Percentiles rank a stretch among this genome's conserved stretches.
Conservation (phyloP, 2,329 filamentous ascomycete species). For the Fusarium sp. region DNA sequence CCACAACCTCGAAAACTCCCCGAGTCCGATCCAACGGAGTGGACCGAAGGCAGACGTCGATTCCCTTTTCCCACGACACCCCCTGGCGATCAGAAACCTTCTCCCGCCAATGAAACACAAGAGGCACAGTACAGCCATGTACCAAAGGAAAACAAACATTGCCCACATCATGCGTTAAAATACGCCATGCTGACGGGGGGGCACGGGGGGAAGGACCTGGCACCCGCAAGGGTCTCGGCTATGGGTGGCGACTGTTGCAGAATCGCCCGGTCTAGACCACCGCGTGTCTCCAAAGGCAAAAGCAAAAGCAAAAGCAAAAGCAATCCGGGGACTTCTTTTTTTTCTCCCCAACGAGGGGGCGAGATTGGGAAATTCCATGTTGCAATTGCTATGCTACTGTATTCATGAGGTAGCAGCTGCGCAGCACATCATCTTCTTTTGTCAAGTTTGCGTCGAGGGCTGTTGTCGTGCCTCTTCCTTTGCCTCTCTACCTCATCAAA, state of each 20-base stretch:
- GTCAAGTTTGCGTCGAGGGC: too few relatives aligned
- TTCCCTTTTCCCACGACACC: background rate
- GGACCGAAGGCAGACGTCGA: background rate
- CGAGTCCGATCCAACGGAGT: background rate
- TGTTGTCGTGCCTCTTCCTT: background rate
- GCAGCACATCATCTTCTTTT: too few relatives aligned
- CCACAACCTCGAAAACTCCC: background rate
- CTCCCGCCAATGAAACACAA: background rate
- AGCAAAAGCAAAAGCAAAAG: too few relatives aligned
- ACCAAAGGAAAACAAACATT: too few relatives aligned
- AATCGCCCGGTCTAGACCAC: conserved; percentile 5
- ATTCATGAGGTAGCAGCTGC: too few relatives aligned
- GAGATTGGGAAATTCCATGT: background rate
- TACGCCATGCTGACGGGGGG: background rate
- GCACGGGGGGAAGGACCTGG: too few relatives aligned
- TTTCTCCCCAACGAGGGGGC: background rate
- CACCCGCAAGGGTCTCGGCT: background rate
- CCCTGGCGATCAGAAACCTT: background rate
- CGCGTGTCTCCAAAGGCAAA: background rate
- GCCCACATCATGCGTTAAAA: background rate
- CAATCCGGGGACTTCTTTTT: background rate
- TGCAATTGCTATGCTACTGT: too few relatives aligned
- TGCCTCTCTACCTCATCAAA: too few relatives aligned
- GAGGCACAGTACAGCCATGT: background rate
- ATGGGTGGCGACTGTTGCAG: background rate